Percentiles rank a stretch among this genome's conserved stretches.
These are phyloP conservation scores for Dalechampia spathulata DNA, from an alignment of 441 rosid genomes.

Conservation along the genomic window DNA sequence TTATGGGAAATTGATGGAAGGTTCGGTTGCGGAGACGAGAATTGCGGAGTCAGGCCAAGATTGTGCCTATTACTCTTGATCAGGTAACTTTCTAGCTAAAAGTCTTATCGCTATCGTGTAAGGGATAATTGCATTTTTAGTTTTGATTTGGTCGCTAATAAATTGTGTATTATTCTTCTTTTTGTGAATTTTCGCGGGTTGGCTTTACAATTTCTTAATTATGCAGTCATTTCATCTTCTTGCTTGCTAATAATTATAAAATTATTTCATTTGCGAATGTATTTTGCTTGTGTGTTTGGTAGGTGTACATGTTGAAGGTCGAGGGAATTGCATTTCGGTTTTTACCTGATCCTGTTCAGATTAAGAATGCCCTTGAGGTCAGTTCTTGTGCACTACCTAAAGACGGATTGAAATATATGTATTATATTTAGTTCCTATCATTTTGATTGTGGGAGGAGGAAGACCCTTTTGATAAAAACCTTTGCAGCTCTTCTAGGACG, in stretches of 20 bases:
- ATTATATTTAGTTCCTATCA: too few relatives aligned
- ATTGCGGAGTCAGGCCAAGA: conserved; percentile 56
- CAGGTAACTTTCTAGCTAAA: conserved; percentile 41
- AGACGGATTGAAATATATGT: too few relatives aligned
- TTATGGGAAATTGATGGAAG: conserved; percentile 23
- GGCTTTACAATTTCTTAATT: too few relatives aligned
- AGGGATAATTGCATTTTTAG: too few relatives aligned
- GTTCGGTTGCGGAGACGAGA: conserved; percentile 74
- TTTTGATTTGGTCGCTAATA: too few relatives aligned
- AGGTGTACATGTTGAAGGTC: conserved; percentile 82
- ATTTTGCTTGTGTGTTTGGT: conserved; percentile 7
- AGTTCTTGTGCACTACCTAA: conserved; percentile 16
- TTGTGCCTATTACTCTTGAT: conserved; percentile 84
- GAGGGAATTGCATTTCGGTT: conserved; percentile 93
- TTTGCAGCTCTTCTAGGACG: neutral
- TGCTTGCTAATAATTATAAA: too few relatives aligned
- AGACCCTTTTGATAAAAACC: neutral
- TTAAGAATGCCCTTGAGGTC: conserved; percentile 88
- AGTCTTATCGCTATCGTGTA: too few relatives aligned
- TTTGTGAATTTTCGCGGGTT: too few relatives aligned
- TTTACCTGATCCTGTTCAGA: conserved; percentile 85
- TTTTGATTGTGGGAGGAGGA: neutral
- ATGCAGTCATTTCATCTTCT: too few relatives aligned
- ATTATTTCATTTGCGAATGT: neutral
- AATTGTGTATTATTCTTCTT: too few relatives aligned